A percentile compares a stretch with the other conserved stretches of the same genome.
Evolutionary conservation across 441 rosid species (phyloP).

Genomic region (Gossypium schwendimanii): DNA sequence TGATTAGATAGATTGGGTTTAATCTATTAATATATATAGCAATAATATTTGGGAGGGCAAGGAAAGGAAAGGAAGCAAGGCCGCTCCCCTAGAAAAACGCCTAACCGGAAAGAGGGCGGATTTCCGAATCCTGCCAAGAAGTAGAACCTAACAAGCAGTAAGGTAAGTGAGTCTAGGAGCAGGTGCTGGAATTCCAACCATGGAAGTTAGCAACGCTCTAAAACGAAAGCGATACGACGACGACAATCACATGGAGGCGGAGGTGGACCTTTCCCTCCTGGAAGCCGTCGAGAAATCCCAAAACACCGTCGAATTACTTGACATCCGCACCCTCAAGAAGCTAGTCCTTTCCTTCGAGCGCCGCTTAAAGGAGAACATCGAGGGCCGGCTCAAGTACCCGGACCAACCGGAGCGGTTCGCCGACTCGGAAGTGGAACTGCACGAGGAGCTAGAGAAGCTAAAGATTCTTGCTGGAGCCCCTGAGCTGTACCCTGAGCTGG

Average conservation of each 20-base stretch:
- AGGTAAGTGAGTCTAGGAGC: neutral
- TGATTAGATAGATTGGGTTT: too few species aligned
- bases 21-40: neutral
- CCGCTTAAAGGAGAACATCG: slow-evolving; percentile 88
- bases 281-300: slow-evolving; percentile 84
- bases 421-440: slow-evolving; percentile 85
- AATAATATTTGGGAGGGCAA: neutral
- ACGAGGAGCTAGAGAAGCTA: slow-evolving; percentile 86
- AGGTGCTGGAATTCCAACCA: neutral
- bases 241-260: slow-evolving; percentile 30
- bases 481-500: slow-evolving; percentile 87
- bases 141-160: neutral
- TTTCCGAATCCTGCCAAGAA: neutral
- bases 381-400: slow-evolving; percentile 86
- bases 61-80: neutral
- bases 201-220: slow-evolving; percentile 9
- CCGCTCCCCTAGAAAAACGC: neutral
- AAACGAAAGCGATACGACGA: slow-evolving; percentile 15
- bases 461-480: slow-evolving; percentile 91
- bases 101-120: neutral
- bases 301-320: slow-evolving; percentile 54
- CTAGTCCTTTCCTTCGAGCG: slow-evolving; percentile 93
- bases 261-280: slow-evolving; percentile 51
- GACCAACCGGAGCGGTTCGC: slow-evolving; percentile 90
- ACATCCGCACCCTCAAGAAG: slow-evolving; percentile 73